phyloP scores from a whole-genome alignment of 2,329 filamentous ascomycete genomes.

The Xylaria polymorpha region DNA sequence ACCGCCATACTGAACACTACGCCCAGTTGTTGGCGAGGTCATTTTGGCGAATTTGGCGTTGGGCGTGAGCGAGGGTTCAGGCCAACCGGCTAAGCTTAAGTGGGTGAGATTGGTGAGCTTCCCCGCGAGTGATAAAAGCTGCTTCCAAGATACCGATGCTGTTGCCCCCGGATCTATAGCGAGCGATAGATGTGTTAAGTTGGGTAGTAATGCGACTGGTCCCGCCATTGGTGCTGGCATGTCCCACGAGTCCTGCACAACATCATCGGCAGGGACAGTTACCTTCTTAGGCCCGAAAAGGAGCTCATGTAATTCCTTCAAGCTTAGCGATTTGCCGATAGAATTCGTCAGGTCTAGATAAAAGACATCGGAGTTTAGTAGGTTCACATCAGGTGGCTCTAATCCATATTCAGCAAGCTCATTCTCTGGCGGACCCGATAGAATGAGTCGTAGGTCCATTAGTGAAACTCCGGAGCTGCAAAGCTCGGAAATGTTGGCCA shows the following conservation, averaged over 20 bases:
- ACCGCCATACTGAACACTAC: slow-evolving; percentile 62
- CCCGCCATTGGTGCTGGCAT: slow-evolving; percentile 48
- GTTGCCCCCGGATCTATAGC: slow-evolving; percentile 57
- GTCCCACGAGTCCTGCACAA: slow-evolving; percentile 67
- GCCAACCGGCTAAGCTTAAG: slow-evolving; percentile 71
- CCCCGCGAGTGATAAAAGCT: slow-evolving; percentile 65
- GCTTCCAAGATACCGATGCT: slow-evolving; percentile 65
- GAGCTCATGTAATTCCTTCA: slow-evolving; percentile 65
- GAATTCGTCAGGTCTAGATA: slow-evolving; percentile 67
- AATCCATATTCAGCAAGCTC: slow-evolving; percentile 48
- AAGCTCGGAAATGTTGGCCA: slow-evolving; percentile 62
- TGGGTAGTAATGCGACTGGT: slow-evolving; percentile 60
- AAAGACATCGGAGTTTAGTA: slow-evolving; percentile 60
- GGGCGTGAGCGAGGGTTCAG: slow-evolving; percentile 67
- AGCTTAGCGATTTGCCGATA: slow-evolving; percentile 61
- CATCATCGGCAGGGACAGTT: slow-evolving; percentile 35
- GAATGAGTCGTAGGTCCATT: slow-evolving; percentile 60
- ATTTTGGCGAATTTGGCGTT: slow-evolving; percentile 63
- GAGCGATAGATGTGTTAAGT: slow-evolving; percentile 70
- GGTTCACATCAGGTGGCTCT: slow-evolving; percentile 44
- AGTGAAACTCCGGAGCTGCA: slow-evolving; percentile 61
- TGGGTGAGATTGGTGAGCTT: slow-evolving; percentile 68
- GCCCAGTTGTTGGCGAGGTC: slow-evolving; percentile 56
- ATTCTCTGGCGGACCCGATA: slow-evolving; percentile 46
- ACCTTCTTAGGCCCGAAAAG: slow-evolving; percentile 57